Evolutionary conservation across 2,329 filamentous ascomycete species (phyloP), one percentile per base, ranked within the genome.

Genomic region (Dactylonectria estremocensis): DNA sequence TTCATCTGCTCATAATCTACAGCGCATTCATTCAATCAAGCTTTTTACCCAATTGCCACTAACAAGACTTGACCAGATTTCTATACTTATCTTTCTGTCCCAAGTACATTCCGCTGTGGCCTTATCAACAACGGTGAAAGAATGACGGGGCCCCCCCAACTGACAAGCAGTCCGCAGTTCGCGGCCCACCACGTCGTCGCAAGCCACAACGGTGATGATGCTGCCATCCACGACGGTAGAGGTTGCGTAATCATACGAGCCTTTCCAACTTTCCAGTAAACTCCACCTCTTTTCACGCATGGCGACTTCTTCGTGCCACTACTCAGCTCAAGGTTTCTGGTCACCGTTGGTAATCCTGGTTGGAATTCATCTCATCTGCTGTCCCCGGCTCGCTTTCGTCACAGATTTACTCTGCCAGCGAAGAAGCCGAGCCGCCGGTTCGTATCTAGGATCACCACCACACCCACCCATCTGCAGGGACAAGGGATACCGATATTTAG

Each of bases 371-470:
- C 50, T 64, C 65, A 45, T 55, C 59, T 63, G 40, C 53, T 43
- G 22, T 57, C 56, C 61, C 55, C 37, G 60, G 64, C 33, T 60
- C 33, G 48, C 43, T 49, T 50, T 49, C 52, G 64, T 67, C 64
- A 50, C 54, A 67, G 33, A 54, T 67, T 59, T 31, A 63, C 50
- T 57, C 46, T 57, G 48, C 53, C 31, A 50, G 24, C 40, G 46
- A 60, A 57, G 46, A 28, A 43, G 37, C 49, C 60, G 50, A 60
- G 22, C 58, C 57, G 54, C 59, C 61, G 62, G 54, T 62, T 49
- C 52, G 20, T 59, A 49, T 59, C 55, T 48, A 58, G 71, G 61
- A 68, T 71, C 64, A 67, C 57, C 58, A 60, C 64, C 72, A 60
- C 22, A 24, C 69, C 66, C 55, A 56, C 55, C 40, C 58, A 48